Evolutionary conservation across 805 yeast genomes (phyloP), one percentile per base, ranked within the genome.

Genomic region (Danielozyma ontarioensis): DNA sequence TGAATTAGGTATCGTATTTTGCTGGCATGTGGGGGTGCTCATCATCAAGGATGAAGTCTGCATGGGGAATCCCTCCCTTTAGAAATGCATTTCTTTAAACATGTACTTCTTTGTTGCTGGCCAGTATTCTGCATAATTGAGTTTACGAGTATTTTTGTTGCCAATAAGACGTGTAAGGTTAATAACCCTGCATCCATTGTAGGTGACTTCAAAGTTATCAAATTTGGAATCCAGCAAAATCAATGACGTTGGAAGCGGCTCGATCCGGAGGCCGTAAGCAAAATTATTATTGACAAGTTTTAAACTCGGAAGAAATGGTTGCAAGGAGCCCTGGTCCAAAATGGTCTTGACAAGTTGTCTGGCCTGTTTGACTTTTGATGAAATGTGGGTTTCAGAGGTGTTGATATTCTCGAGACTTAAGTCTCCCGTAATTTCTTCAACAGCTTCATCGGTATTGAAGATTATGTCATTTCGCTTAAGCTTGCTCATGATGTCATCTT

Each of bases 321-420:
- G 83, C 29, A 93, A 55, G 50, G 78, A 83, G 1, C 93, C 93
- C 58, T 93, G 99, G 50, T 86, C 95, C 10, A 93, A 57, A 1
- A 93, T 40, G 0, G 97, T 88, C 42, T 83, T 80, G 13, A 83
- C 85, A 2, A 88, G 57, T 48, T 81, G 80, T 41, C 86, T 68
- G 0, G 87, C 76, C 52, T 80, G 83, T 27, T 62, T 59, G 3
- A 74, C 55, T 32, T 74, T 75, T 4, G 74, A 54, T 0, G 79
- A 41, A 21, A 66, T 41, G 32, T 54, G 59, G 5, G 46, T 51
- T 13, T 39, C 46, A 14, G 34, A 41, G 53, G 24, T 46, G 30
- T 13, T 32, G 7, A 34, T 47, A 22, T 40, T 47, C n/a, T 51
- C 50, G 27, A 30, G 39, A 25, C 40, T 32, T 17, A 41, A 31